phyloP scores from a whole-genome alignment of 73 alveolate species.

The Paramecium biaurelia region DNA sequence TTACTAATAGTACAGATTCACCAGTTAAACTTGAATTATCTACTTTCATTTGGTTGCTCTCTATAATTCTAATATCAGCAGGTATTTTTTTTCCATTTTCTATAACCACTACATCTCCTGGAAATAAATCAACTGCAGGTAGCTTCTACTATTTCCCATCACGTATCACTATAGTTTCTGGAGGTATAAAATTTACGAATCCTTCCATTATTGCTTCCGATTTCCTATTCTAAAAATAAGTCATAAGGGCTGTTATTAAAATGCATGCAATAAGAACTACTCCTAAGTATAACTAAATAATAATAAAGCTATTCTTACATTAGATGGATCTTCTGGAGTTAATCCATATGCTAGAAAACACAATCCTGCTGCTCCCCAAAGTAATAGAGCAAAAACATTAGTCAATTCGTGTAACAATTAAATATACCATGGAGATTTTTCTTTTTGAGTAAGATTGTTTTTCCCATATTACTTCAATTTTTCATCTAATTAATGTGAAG shows the following conservation, averaged over 20 bases:
- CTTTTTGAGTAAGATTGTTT: constrained; percentile 73
- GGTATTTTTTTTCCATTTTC: constrained; percentile 92
- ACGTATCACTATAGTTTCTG: constrained; percentile 78
- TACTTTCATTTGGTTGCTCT: constrained; percentile 84
- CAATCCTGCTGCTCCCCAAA: constrained; percentile 74
- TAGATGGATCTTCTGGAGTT: constrained; percentile 67
- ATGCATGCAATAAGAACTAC: constrained; percentile 70
- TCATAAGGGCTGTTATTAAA: constrained; percentile 71
- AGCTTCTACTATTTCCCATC: constrained; percentile 75
- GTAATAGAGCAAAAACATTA: constrained; percentile 74
- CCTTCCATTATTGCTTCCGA: constrained; percentile 81
- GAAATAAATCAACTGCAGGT: constrained; percentile 81
- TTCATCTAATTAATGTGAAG: constrained; percentile 59
- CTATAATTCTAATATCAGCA: constrained; percentile 89
- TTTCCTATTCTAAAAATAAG: constrained; percentile 72
- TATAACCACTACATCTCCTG: constrained; percentile 92
- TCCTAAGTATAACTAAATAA: constrained; percentile 65
- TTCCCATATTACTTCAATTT: constrained; percentile 62
- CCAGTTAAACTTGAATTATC: constrained; percentile 93
- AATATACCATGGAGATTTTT: constrained; percentile 71
- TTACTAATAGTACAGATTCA: constrained; percentile 81
- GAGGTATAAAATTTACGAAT: constrained; percentile 81
- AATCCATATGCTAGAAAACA: constrained; percentile 78
- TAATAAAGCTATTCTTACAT: neutral
- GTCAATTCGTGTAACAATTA: constrained; percentile 73